Conservation (phyloP, 371 early-diverging fungal species). For the Nematocida minor region DNA sequence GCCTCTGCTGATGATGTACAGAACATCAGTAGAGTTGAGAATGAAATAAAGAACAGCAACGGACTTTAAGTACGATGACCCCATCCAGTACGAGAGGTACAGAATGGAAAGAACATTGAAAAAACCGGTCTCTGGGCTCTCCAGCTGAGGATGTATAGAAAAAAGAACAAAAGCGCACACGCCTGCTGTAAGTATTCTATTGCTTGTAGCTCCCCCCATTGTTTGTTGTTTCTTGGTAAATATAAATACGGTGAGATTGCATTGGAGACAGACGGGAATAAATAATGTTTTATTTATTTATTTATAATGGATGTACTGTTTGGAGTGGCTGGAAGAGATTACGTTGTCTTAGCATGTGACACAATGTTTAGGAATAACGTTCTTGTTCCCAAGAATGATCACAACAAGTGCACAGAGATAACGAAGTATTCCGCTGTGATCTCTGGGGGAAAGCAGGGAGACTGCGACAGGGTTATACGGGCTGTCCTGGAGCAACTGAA, state of each 20-base stretch:
- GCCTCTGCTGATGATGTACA: not conserved
- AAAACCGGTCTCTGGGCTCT: not conserved
- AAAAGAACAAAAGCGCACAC: constrained; percentile 33
- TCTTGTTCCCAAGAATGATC: constrained; percentile 46
- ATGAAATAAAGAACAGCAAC: not conserved
- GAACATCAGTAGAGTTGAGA: not conserved
- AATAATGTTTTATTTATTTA: constrained; percentile 25
- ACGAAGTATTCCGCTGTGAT: constrained; percentile 41
- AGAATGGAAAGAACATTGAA: not conserved
- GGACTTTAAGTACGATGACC: not conserved
- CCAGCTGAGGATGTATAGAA: constrained; percentile 7
- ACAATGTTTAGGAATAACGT: constrained; percentile 43
- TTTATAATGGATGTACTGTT: constrained; percentile 43
- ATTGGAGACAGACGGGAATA: not conserved
- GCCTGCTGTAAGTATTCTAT: constrained; percentile 5
- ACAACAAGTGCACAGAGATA: constrained; percentile 49
- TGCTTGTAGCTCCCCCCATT: not conserved
- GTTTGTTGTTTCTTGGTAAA: not conserved
- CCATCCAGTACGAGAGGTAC: not conserved
- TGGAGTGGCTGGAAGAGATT: constrained; percentile 38
- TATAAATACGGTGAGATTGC: not conserved
- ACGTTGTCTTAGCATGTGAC: constrained; percentile 41
- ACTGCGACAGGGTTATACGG: constrained; percentile 42
- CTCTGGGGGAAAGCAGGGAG: constrained; percentile 56
- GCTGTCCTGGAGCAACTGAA: constrained; percentile 39